Evolutionary conservation across 1,139 yeast genomes (phyloP).

Genomic region (Magnusiomyces magnusii): DNA sequence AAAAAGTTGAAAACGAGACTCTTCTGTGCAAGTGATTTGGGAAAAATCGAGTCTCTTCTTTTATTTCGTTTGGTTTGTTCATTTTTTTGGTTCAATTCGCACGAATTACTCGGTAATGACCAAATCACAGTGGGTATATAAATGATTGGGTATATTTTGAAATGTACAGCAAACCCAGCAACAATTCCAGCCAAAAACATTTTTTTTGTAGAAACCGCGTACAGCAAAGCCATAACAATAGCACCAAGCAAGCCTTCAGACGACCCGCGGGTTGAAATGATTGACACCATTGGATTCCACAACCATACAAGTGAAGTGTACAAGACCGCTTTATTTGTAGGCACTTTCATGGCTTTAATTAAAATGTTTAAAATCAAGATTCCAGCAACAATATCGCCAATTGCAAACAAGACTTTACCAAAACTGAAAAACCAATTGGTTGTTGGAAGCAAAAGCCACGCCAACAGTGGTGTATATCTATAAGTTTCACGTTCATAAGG

Average conservation of each 20-base stretch:
- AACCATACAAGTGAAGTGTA: constrained; percentile 63
- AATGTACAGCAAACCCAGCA: constrained; percentile 76
- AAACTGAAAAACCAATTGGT: constrained; percentile 46
- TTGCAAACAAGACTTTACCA: constrained; percentile 71
- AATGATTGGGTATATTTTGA: constrained; percentile 85
- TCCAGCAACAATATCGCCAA: constrained; percentile 80
- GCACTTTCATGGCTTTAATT: constrained; percentile 31
- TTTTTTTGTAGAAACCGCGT: constrained; percentile 41
- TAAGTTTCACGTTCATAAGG: constrained; percentile 87
- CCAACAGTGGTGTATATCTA: constrained; percentile 81
- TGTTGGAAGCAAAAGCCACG: constrained; percentile 76
- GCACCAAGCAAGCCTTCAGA: constrained; percentile 86
- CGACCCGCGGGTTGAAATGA: constrained; percentile 89
- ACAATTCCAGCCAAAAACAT: constrained; percentile 48
- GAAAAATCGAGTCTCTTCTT: not conserved
- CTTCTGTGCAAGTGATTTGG: not conserved
- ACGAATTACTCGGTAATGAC: constrained; percentile 28
- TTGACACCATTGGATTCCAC: constrained; percentile 89
- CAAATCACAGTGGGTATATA: constrained; percentile 55
- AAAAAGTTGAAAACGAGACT: constrained; percentile 29
- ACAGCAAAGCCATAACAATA: constrained; percentile 51
- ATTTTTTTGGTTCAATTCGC: constrained; percentile 9
- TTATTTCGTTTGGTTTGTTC: not conserved
- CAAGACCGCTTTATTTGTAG: constrained; percentile 33
- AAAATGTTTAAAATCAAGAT: constrained; percentile 40